These are phyloP conservation scores for Cardamine chenopodiifolia DNA, from an alignment of 345 rosid genomes.

Conservation along the genomic window DNA sequence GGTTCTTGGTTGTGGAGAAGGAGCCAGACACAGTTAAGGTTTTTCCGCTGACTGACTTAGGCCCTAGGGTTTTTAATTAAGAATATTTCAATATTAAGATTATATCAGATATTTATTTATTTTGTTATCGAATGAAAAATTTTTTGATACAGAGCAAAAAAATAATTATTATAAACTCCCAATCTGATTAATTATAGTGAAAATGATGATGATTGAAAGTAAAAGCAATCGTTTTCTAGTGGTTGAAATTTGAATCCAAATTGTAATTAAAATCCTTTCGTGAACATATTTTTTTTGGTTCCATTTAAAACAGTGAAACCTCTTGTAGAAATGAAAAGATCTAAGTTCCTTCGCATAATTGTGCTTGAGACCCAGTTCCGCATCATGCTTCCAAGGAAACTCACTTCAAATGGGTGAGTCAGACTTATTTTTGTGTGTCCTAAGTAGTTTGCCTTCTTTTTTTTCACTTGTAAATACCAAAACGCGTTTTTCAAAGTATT, in stretches of 20 bases:
- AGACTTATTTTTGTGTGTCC: slow-evolving; percentile 17
- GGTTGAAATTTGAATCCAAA: too few species aligned
- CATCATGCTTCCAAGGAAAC: slow-evolving; percentile 2
- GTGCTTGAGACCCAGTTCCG: neutral
- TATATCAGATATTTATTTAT: neutral
- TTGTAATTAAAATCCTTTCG: too few species aligned
- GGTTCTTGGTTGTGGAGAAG: slow-evolving; percentile 3
- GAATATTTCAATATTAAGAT: neutral
- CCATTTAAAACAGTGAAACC: neutral
- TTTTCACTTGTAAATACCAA: slow-evolving; percentile 9
- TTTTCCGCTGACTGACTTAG: neutral
- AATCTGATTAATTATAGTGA: too few species aligned
- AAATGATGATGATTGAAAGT: too few species aligned
- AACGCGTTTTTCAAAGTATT: slow-evolving; percentile 11
- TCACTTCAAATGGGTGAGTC: slow-evolving; percentile 13
- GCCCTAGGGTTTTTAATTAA: neutral
- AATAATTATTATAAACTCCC: too few species aligned
- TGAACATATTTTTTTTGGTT: too few species aligned
- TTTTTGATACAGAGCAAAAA: too few species aligned
- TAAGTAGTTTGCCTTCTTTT: neutral
- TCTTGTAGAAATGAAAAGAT: too few species aligned
- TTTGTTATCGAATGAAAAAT: too few species aligned
- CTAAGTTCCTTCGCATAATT: too few species aligned
- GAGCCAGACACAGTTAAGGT: neutral
- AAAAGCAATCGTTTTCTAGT: too few species aligned